Conservation (phyloP, 1,284 basidiomycete species). For the Agaricales sp. region DNA sequence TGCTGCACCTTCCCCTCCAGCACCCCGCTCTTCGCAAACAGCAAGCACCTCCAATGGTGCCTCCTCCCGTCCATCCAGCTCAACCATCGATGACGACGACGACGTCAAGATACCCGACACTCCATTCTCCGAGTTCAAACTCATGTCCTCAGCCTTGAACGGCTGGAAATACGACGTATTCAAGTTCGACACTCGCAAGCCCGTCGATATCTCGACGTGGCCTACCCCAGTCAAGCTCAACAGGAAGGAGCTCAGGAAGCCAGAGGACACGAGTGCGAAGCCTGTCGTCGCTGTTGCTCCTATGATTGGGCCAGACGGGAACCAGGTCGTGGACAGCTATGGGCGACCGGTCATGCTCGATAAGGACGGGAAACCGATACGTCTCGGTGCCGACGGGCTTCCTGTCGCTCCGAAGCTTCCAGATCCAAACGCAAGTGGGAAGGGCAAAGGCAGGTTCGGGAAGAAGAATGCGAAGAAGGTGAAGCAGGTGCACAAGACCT, state of each 20-base stretch:
- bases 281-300: constrained; percentile 45
- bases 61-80: constrained; percentile 18
- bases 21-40: constrained; percentile 16
- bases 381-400: constrained; percentile 12
- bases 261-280: constrained; percentile 26
- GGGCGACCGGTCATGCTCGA: constrained; percentile 74
- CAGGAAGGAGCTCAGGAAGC: constrained; percentile 64
- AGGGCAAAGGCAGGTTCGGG: constrained; percentile 22
- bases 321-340: constrained; percentile 66
- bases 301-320: constrained; percentile 69
- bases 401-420: constrained; percentile 15
- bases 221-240: constrained; percentile 71
- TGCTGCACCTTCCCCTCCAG: constrained; percentile 14
- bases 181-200: constrained; percentile 69
- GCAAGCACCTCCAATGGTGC: constrained; percentile 19
- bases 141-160: constrained; percentile 66
- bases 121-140: constrained; percentile 57
- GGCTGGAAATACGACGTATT: constrained; percentile 82
- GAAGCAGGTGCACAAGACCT: constrained; percentile 67
- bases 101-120: constrained; percentile 45
- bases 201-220: constrained; percentile 58
- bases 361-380: constrained; percentile 62
- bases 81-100: constrained; percentile 30
- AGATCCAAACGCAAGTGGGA: constrained; percentile 28
- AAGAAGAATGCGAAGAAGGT: constrained; percentile 83